Conservation (phyloP, 495 filamentous ascomycete genomes). For the Aspergillus carlsbadensis region DNA sequence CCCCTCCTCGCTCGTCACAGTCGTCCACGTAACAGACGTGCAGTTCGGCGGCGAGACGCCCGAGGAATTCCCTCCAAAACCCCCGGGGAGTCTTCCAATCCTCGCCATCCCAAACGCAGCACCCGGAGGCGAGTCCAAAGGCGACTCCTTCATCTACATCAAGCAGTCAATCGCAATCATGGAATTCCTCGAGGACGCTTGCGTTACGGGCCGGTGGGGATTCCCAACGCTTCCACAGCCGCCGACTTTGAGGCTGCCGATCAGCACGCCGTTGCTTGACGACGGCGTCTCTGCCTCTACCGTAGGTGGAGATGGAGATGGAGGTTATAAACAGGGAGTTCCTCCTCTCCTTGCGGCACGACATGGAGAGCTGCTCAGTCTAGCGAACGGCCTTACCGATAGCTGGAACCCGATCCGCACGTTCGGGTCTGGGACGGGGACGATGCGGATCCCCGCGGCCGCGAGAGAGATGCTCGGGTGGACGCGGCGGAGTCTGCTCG, state of each 20-base stretch:
- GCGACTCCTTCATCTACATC: neutral
- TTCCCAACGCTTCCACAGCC: too few relatives aligned
- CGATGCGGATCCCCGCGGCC: neutral
- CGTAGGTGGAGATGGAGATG: too few relatives aligned
- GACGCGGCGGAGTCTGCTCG: neutral
- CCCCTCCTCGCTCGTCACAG: neutral
- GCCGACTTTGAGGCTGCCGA: too few relatives aligned
- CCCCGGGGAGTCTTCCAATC: neutral
- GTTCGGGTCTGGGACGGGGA: neutral
- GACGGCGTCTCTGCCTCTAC: too few relatives aligned
- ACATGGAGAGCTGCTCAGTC: neutral
- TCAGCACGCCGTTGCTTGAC: too few relatives aligned
- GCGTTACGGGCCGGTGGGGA: neutral
- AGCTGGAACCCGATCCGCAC: conserved; percentile 4
- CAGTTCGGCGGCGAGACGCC: neutral
- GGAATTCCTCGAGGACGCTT: neutral
- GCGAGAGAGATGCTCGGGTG: conserved; percentile 1
- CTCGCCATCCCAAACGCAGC: neutral
- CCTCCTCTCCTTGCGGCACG: neutral
- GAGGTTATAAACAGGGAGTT: too few relatives aligned
- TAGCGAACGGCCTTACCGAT: neutral
- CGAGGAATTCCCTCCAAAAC: neutral
- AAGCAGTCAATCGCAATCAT: conserved; percentile 2
- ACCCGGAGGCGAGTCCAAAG: neutral
- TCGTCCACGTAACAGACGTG: neutral